phyloP scores from a whole-genome alignment of 306 rosid genomes.

The Adenanthera pavonina region DNA sequence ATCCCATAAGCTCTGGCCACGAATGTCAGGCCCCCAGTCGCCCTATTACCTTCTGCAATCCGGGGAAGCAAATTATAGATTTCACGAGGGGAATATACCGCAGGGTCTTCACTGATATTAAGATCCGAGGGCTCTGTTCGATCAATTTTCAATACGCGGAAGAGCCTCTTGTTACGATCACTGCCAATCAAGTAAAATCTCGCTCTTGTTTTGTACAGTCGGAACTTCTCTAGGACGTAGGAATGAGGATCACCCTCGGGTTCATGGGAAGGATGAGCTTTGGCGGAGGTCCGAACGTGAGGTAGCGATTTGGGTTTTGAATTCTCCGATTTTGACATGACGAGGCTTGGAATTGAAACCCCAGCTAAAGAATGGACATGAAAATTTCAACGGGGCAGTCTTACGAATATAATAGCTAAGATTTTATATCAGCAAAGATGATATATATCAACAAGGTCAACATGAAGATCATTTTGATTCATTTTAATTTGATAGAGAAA shows the following conservation, averaged over 20 bases:
- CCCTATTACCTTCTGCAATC: constrained; percentile 80
- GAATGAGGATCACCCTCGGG: constrained; percentile 65
- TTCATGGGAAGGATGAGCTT: constrained; percentile 70
- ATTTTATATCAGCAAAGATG: too few relatives aligned
- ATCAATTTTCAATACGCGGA: constrained; percentile 87
- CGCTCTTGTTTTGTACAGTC: constrained; percentile 88
- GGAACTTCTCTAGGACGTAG: constrained; percentile 85
- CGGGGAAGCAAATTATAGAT: constrained; percentile 85
- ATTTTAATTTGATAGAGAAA: too few relatives aligned
- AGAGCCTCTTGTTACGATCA: constrained; percentile 78
- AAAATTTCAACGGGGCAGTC: too few relatives aligned
- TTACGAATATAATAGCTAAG: too few relatives aligned
- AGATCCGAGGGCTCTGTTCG: constrained; percentile 93
- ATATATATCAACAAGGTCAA: too few relatives aligned
- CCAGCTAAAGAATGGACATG: too few relatives aligned
- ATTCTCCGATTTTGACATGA: constrained; percentile 37
- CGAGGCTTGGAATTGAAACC: too few relatives aligned
- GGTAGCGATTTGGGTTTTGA: constrained; percentile 43
- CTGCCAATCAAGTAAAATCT: constrained; percentile 85
- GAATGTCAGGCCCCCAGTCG: constrained; percentile 80
- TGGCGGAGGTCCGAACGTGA: constrained; percentile 44
- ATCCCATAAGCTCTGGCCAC: constrained; percentile 83
- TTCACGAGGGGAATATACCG: constrained; percentile 79
- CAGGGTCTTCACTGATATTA: constrained; percentile 84
- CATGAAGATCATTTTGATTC: too few relatives aligned